These are phyloP conservation scores for Ophiostoma australiae DNA, from an alignment of 2,329 filamentous ascomycete species.

Conservation along the genomic window DNA sequence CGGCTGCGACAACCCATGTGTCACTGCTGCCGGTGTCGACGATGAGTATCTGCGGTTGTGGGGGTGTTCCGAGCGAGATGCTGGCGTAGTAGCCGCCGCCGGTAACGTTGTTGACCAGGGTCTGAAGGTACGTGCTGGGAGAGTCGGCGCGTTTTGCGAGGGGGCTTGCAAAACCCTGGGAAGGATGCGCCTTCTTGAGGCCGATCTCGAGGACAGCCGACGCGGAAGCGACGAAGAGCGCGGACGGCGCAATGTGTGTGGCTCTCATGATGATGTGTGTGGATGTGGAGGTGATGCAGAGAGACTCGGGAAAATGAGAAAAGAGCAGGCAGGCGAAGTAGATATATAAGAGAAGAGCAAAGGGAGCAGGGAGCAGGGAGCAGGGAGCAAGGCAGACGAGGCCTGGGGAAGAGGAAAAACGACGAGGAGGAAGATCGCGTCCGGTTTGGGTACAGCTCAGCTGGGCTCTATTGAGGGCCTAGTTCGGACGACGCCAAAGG, in stretches of 20 bases:
- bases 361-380: neutral
- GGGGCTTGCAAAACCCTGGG: conserved; percentile 27
- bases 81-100: conserved; percentile 54
- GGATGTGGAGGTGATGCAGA: neutral
- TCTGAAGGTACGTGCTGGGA: conserved; percentile 35
- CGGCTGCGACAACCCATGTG: conserved; percentile 49
- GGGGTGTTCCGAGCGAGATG: conserved; percentile 55
- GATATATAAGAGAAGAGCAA: neutral
- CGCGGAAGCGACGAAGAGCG: conserved; percentile 18
- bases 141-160: conserved; percentile 25
- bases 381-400: neutral
- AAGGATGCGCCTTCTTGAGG: conserved; percentile 22
- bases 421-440: neutral
- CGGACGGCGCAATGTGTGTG: conserved; percentile 8
- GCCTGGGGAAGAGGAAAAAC: conserved; percentile 4
- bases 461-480: neutral
- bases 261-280: conserved; percentile 6
- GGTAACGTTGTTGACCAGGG: conserved; percentile 50
- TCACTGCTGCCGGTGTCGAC: conserved; percentile 62
- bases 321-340: neutral
- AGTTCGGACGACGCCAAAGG: conserved; percentile 11
- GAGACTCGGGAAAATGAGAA: neutral
- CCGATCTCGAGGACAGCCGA: conserved; percentile 28
- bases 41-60: conserved; percentile 50
- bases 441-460: neutral